Evolutionary conservation across 2,329 filamentous ascomycete species (phyloP), one percentile per base, ranked within the genome.

Genomic region (Tolypocladium pustulatum): DNA sequence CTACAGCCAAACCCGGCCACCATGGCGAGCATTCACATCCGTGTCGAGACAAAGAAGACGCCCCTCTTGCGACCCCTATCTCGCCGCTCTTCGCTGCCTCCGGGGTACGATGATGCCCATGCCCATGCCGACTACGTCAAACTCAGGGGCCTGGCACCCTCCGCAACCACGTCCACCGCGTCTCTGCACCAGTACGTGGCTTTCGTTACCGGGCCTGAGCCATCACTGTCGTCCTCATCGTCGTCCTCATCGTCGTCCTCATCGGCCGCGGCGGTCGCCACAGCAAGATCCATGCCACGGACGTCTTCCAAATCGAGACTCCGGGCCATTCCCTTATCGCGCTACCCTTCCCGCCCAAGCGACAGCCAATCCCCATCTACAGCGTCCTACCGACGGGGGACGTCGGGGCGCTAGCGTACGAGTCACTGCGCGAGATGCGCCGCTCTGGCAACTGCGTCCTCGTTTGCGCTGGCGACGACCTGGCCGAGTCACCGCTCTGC

Each of bases 381-480:
- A 60, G 70, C 25, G 66, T 80, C 12, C 68, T 75, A 3, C 65
- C 73, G 2, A 68, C 76, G 30, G 74, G 73, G 13, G 68, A 66
- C 2, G 67, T 77, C 40, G 75, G 72, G 13, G 69, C 69, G 3
- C 63, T 77, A 2, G 75, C 73, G 34, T 86, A 84, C 68, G 65
- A 77, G 15, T 85, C 81, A 30, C 70, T 79, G 34, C 78, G 83
- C 4, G 73, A 73, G 13, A 69, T 70, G 10, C 72, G 74, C 52
- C 66, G 70, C 60, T 83, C 81, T 1, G 81, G 76, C 3, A 76
- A 72, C 38, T 76, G 80, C 61, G 74, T 75, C 61, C 76, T 84
- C 54, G 68, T 80, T 4, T 69, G 78, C 40, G 75, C 72, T 27
- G 71, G 74, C 40, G 72, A 75, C 43, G 71, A 75, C 17, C 63